Percentiles rank a stretch among this genome's conserved stretches.
These are phyloP conservation scores for Puccinia polysora DNA, from an alignment of 1,284 basidiomycete genomes.

Conservation along the genomic window DNA sequence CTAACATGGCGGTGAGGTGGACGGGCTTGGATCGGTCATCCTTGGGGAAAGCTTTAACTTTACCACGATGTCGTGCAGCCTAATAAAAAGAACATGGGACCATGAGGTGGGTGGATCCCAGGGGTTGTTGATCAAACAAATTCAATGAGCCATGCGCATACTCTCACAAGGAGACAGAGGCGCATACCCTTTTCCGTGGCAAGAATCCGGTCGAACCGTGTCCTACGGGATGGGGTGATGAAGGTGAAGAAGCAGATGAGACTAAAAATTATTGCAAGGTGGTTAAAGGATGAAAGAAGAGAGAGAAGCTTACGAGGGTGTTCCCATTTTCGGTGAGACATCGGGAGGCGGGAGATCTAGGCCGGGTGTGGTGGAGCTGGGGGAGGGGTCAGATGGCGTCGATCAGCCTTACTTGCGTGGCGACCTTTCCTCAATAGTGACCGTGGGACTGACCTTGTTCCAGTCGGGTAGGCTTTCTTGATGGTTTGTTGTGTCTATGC, in stretches of 20 bases:
- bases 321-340: conserved; percentile 51
- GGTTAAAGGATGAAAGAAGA: not conserved
- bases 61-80: conserved; percentile 89
- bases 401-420: too few relatives aligned
- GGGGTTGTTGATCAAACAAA: conserved; percentile 5
- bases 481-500: not conserved
- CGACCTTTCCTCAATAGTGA: too few relatives aligned
- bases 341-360: conserved; percentile 32
- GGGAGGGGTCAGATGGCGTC: not conserved
- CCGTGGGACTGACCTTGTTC: conserved; percentile 3
- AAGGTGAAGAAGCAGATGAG: too few relatives aligned
- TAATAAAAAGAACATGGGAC: conserved; percentile 53
- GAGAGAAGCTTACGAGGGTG: conserved; percentile 46
- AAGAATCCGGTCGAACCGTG: conserved; percentile 54
- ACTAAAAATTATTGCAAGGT: too few relatives aligned
- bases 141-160: conserved; percentile 40
- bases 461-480: not conserved
- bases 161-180: conserved; percentile 44
- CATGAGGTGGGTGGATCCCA: conserved; percentile 7
- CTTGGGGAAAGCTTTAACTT: conserved; percentile 98
- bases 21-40: conserved; percentile 99
- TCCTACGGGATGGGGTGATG: conserved; percentile 20
- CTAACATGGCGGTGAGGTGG: conserved; percentile 96
- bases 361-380: not conserved
- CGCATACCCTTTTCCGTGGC: conserved; percentile 65